Conservation (phyloP, 208 protist species). For the Crithidia bombi region DNA sequence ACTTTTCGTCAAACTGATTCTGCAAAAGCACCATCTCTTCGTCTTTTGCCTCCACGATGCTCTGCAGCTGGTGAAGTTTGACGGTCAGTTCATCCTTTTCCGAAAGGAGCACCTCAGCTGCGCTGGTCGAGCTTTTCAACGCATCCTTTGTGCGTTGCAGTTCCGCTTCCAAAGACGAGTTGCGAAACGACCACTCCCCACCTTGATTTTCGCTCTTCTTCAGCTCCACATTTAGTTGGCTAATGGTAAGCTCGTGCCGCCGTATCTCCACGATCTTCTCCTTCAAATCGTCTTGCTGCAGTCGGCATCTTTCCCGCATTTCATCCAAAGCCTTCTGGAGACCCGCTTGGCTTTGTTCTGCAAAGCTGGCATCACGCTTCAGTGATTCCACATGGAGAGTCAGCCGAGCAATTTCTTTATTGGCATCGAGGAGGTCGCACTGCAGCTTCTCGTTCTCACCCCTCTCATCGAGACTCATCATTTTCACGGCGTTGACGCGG, state of each 20-base stretch:
- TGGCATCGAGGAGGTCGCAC: constrained; percentile 57
- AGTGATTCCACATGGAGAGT: constrained; percentile 51
- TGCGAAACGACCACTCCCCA: constrained; percentile 48
- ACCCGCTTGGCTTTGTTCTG: constrained; percentile 41
- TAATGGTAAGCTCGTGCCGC: constrained; percentile 66
- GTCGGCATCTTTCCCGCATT: constrained; percentile 44
- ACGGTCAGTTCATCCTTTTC: constrained; percentile 32
- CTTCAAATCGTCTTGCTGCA: constrained; percentile 59
- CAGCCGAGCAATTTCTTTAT: constrained; percentile 64
- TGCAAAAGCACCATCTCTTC: constrained; percentile 69
- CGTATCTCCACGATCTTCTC: constrained; percentile 67
- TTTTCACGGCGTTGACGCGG: constrained; percentile 67
- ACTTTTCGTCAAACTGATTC: constrained; percentile 49
- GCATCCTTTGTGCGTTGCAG: constrained; percentile 48
- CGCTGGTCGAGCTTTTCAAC: constrained; percentile 16
- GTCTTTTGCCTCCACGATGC: constrained; percentile 43
- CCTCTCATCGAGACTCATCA: constrained; percentile 69
- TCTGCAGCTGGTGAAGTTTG: constrained; percentile 27
- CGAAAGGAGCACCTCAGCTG: constrained; percentile 2
- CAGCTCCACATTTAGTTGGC: constrained; percentile 64
- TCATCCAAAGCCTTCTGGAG: constrained; percentile 67
- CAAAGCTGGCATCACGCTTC: constrained; percentile 54
- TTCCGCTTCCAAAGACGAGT: constrained; percentile 52
- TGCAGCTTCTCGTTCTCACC: constrained; percentile 62
- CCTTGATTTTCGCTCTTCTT: constrained; percentile 65